These are phyloP conservation scores for Moelleriella libera DNA, from an alignment of 2,329 filamentous ascomycete genomes.

Conservation along the genomic window DNA sequence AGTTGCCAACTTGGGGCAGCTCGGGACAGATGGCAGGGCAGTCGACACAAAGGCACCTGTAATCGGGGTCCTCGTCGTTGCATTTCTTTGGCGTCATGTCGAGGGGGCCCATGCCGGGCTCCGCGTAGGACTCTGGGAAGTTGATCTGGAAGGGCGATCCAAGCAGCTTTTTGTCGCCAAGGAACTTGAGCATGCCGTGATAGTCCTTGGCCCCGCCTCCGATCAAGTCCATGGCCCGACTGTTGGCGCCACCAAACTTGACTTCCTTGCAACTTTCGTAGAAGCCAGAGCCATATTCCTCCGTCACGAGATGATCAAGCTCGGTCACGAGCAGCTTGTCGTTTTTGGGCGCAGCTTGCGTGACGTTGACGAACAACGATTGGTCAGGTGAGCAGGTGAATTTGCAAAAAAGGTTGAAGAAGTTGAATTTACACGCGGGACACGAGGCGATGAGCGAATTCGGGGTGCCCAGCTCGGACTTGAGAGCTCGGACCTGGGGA, in stretches of 20 bases:
- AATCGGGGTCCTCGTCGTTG: slow-evolving; percentile 75
- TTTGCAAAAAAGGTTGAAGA: slow-evolving; percentile 95
- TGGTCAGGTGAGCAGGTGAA: slow-evolving; percentile 98
- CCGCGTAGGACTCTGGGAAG: slow-evolving; percentile 52
- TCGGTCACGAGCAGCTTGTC: slow-evolving; percentile 62
- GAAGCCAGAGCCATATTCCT: slow-evolving; percentile 74
- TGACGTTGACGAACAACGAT: slow-evolving; percentile 89
- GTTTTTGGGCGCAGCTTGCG: slow-evolving; percentile 49
- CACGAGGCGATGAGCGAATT: slow-evolving; percentile 85
- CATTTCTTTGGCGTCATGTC: slow-evolving; percentile 69
- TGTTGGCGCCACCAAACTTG: slow-evolving; percentile 90
- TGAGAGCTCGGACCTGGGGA: slow-evolving; percentile 57
- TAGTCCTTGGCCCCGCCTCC: slow-evolving; percentile 91
- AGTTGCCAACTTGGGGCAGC: slow-evolving; percentile 59
- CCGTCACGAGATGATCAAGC: slow-evolving; percentile 76
- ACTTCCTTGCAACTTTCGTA: slow-evolving; percentile 98
- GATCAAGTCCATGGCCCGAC: slow-evolving; percentile 89
- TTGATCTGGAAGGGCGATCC: slow-evolving; percentile 98
- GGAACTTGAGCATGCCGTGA: slow-evolving; percentile 72
- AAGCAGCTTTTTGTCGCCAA: slow-evolving; percentile 76
- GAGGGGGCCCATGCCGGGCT: slow-evolving; percentile 57
- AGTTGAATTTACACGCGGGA: slow-evolving; percentile 95
- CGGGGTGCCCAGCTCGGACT: slow-evolving; percentile 73
- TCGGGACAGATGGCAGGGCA: slow-evolving; percentile 76
- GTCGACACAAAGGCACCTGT: slow-evolving; percentile 86